phyloP scores from a whole-genome alignment of 2,329 filamentous ascomycete species.

The Trichoderma breve region DNA sequence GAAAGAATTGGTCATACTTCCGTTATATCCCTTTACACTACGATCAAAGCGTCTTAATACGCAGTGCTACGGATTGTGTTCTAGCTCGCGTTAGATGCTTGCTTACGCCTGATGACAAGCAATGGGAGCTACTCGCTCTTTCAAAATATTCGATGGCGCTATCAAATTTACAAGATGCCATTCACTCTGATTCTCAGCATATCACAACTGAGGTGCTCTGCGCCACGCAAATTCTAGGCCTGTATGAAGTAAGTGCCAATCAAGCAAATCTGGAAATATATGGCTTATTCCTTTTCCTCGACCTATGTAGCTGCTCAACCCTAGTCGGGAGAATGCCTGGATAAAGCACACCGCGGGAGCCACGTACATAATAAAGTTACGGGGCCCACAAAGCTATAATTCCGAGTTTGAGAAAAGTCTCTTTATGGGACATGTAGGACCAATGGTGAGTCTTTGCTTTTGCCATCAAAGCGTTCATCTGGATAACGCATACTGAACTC shows the following conservation, averaged over 20 bases:
- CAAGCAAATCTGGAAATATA: neutral
- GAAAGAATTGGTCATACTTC: neutral
- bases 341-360: neutral
- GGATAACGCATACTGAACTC: neutral
- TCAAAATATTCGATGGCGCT: neutral
- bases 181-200: neutral
- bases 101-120: neutral
- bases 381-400: neutral
- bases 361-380: neutral
- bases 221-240: neutral
- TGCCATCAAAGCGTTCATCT: neutral
- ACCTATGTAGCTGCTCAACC: neutral
- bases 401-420: neutral
- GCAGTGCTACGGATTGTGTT: neutral
- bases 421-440: neutral
- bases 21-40: neutral
- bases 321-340: neutral
- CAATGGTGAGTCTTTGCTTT: neutral
- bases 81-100: neutral
- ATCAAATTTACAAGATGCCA: neutral
- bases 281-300: neutral
- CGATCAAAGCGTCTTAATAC: neutral
- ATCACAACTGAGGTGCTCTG: neutral
- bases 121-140: neutral
- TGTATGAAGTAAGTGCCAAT: neutral